phyloP scores from a whole-genome alignment of 2,329 filamentous ascomycete species.

The Colletotrichum paranaense region DNA sequence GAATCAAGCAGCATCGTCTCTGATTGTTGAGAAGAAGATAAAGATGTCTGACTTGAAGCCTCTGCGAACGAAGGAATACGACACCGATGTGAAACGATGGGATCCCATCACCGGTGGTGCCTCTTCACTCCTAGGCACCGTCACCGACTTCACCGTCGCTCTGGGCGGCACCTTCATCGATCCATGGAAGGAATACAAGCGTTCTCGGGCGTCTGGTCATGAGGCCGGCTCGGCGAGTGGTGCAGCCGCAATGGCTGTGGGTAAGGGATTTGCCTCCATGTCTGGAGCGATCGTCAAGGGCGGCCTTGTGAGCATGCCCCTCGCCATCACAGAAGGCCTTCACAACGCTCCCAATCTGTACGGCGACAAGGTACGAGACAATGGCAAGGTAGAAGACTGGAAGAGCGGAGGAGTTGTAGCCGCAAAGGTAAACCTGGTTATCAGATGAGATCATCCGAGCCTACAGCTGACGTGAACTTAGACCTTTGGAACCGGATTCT shows the following conservation, averaged over 20 bases:
- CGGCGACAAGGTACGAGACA: conserved; percentile 46
- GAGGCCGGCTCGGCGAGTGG: conserved; percentile 19
- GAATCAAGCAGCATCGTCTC: conserved; percentile 5
- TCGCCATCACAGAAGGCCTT: conserved; percentile 49
- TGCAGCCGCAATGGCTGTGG: conserved; percentile 20
- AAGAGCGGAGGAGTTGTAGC: conserved; percentile 45
- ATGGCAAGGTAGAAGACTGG: conserved; percentile 46
- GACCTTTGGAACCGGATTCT: conserved; percentile 42
- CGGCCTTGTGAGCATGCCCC: conserved; percentile 47
- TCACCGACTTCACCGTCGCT: conserved; percentile 31
- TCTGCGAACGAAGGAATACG: not conserved
- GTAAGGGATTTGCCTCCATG: conserved; percentile 40
- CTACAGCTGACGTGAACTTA: not conserved
- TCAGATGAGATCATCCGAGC: accelerated
- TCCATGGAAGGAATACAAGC: conserved; percentile 31
- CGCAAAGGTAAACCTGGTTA: conserved; percentile 38
- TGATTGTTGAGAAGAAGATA: conserved; percentile 7
- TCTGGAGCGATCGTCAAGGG: conserved; percentile 45
- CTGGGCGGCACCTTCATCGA: conserved; percentile 34
- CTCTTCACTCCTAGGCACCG: conserved; percentile 8
- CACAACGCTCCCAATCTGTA: conserved; percentile 48
- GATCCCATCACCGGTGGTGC: conserved; percentile 37
- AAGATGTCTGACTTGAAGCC: conserved; percentile 49
- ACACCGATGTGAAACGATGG: conserved; percentile 47
- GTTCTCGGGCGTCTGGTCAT: not conserved